Base-by-base conservation (phyloP, 2,329 filamentous ascomycete genomes). In the Neonectria sp. region DNA sequence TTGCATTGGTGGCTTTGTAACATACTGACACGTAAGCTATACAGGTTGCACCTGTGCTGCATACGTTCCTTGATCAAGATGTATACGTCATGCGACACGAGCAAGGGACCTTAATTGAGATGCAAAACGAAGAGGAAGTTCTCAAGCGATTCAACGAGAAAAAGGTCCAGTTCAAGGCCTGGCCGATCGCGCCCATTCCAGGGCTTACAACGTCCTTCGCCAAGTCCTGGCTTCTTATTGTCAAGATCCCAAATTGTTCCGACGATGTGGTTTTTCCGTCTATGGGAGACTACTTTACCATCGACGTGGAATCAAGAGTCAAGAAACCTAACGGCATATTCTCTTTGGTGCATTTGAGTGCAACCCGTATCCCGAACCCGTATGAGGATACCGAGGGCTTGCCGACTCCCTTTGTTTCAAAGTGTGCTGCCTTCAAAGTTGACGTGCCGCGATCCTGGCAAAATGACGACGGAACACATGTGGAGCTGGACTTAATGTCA, bases 401-500 rank as follows among this genome's bases (percentile, higher is more conserved):
- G 3, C 25, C 43, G 1, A 49, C 67, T 6, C 12, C 60, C 6
- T 48, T 62, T 8, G 67, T 73, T 4, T 58, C 68, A 3, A 75
- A 53, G 7, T 77, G 71, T 43, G 79, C 79, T 0, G 78, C 79
- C 0, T 80, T 81, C 66, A 78, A 79, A 29, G 75, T 81, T 1
- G 78, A 81, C 2, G 77, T 81, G 0, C 75, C 76, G 3, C 73
- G 79, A 2, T 76, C 78, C 0, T 78, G 75, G 72, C 68, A 75
- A 25, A 72, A 69, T 1, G 63, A 73, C 0, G 68, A 76, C 0
- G 78, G 78, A 0, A 56, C 60, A 0, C 67, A 75, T 3, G 13
- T 76, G 2, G 73, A 79, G 11, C 24, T 79, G 76, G 56, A 93
- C 84, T 78, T 92, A 84, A 81, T 92, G 90, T 62, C 88, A 80